A percentile compares a stretch with the other conserved stretches of the same genome.
Conservation (phyloP, 2,329 filamentous ascomycete genomes). For the Hirsutella thompsonii region DNA sequence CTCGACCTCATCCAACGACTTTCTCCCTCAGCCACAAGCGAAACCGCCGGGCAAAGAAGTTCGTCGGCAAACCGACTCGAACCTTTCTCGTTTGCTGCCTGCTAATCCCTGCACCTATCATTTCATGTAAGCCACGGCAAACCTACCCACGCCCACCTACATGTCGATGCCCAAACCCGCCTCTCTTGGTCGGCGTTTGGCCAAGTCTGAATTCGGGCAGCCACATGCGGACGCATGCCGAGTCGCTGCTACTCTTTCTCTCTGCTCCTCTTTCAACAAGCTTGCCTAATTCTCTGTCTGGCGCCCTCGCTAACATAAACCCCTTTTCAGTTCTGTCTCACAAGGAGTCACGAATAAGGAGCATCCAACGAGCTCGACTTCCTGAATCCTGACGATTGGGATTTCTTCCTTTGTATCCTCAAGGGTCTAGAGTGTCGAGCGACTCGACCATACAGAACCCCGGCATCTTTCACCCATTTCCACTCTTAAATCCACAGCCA, state of each 20-base stretch:
- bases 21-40: neutral
- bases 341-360: neutral
- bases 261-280: neutral
- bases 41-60: neutral
- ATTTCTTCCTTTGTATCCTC: neutral
- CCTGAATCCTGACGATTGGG: neutral
- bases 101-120: neutral
- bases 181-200: neutral
- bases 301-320: neutral
- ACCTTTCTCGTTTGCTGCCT: constrained; percentile 2
- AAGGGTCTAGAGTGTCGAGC: neutral
- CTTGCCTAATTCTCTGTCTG: neutral
- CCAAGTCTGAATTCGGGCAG: neutral
- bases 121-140: constrained; percentile 4
- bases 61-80: constrained; percentile 1
- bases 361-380: neutral
- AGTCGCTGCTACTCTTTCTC: neutral
- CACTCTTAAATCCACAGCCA: neutral
- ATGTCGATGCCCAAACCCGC: neutral
- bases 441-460: neutral
- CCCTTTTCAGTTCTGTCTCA: neutral
- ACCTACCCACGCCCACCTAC: neutral
- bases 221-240: neutral
- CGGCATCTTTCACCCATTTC: neutral
- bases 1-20: neutral